phyloP scores from a whole-genome alignment of 2,329 filamentous ascomycete species.

The Nemania serpens region DNA sequence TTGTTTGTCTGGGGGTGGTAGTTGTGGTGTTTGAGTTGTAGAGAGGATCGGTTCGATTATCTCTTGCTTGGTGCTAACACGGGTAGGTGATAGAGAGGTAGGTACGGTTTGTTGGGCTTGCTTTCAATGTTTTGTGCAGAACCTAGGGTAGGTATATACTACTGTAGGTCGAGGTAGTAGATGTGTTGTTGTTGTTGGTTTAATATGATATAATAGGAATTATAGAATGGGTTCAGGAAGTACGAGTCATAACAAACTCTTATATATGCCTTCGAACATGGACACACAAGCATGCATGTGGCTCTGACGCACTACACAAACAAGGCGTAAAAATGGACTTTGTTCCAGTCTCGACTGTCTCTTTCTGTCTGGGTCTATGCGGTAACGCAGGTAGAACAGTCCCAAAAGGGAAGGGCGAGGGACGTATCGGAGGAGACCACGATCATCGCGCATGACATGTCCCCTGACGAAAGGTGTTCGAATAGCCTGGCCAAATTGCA shows the following conservation, averaged over 20 bases:
- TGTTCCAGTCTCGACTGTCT: neutral
- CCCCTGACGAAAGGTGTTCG: too few relatives aligned
- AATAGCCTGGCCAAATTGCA: too few relatives aligned
- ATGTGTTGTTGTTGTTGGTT: neutral
- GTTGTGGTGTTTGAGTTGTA: neutral
- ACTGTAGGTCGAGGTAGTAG: neutral
- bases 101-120: constrained; percentile 5
- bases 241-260: constrained; percentile 14
- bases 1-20: neutral
- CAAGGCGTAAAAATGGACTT: neutral
- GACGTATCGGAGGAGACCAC: constrained; percentile 29
- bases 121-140: too few relatives aligned
- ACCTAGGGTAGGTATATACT: neutral
- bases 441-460: constrained; percentile 15
- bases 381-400: too few relatives aligned
- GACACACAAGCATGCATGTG: neutral
- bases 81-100: constrained; percentile 15
- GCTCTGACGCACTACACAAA: constrained; percentile 17
- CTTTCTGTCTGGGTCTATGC: neutral
- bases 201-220: neutral
- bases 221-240: neutral
- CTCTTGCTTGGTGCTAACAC: too few relatives aligned
- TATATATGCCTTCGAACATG: constrained; percentile 2
- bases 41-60: neutral
- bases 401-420: constrained; percentile 8